Base-by-base conservation (phyloP, 2,329 filamentous ascomycete genomes). In the Plectosphaerella sp. region DNA sequence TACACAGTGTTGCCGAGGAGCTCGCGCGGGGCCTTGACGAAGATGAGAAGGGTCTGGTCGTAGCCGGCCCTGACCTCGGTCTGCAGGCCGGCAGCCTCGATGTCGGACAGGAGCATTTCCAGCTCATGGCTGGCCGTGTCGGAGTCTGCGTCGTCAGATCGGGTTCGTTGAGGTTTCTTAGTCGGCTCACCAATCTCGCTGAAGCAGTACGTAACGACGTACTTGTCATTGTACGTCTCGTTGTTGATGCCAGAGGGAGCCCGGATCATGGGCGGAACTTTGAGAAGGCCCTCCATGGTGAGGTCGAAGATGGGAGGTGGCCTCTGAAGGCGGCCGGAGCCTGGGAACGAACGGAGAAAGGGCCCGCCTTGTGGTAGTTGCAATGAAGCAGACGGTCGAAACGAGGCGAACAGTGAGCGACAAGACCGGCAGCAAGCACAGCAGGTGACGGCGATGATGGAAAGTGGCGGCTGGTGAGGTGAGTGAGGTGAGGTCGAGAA, bases 51-150 rank as follows among this genome's bases (percentile, higher is more conserved):
- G 1, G 84, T 84, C 57, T 83, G 75, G n/a, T 83, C 80, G 52
- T 84, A 80, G 18, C 87, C 87, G 55, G 84, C 82, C 56, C 88
- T 79, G n/a, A 89, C 84, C 67, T 90, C 86, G 0, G 83, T 86
- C 50, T 86, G 78, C 52, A 91, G 72, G 10, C 87, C 86, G 28
- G 85, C 82, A 39, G 75, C 75, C 11, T 82, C 76, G 35, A 91
- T 70, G 39, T 82, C 78, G 25, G 78, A 68, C 28, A 87, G 72
- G 3, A 91, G 74, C 5, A 56, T 54, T n/a, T 59, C 63, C 49
- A 72, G 65, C 45, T 72, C 67, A 16, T 66, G 56, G 45, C 60
- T 52, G 2, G 71, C 69, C 5, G 56, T 60, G 39, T 71, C 64
- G 22, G 61, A 61, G 18, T 71, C 71, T 73, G 35, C 0, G 8